A percentile compares a stretch with the other conserved stretches of the same genome.
Evolutionary conservation across 805 yeast species (phyloP).

Genomic region (Cyberlindnera japonica): DNA sequence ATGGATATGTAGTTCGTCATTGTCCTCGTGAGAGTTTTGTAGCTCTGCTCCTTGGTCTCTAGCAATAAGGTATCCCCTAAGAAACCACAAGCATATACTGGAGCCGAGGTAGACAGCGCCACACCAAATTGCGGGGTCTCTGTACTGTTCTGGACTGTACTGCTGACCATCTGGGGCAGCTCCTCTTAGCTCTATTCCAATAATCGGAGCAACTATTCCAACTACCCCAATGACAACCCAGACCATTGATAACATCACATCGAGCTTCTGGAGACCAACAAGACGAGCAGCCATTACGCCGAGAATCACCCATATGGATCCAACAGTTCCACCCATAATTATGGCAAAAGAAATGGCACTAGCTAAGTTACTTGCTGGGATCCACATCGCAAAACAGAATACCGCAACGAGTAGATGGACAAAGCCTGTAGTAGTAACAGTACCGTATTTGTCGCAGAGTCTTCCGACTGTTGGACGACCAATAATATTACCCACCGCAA

Average conservation of each 20-base stretch:
- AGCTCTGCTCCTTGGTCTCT: slow-evolving; percentile 38
- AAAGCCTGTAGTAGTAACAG: slow-evolving; percentile 42
- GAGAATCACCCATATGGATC: slow-evolving; percentile 53
- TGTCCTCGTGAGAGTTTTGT: slow-evolving; percentile 26
- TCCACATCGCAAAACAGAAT: slow-evolving; percentile 49
- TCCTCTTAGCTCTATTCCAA: slow-evolving; percentile 51
- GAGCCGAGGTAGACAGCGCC: slow-evolving; percentile 52
- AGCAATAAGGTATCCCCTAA: slow-evolving; percentile 54
- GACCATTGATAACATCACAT: slow-evolving; percentile 45
- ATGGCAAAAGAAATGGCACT: slow-evolving; percentile 51
- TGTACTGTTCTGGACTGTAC: slow-evolving; percentile 44
- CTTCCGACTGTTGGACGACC: slow-evolving; percentile 57
- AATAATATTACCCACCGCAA: slow-evolving; percentile 49
- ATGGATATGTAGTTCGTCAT: slow-evolving; percentile 21
- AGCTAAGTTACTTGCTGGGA: slow-evolving; percentile 54
- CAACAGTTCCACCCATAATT: slow-evolving; percentile 55
- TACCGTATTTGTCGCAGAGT: slow-evolving; percentile 48
- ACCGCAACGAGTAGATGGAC: slow-evolving; percentile 38
- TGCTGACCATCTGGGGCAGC: slow-evolving; percentile 26
- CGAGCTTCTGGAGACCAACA: slow-evolving; percentile 51
- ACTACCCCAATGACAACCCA: slow-evolving; percentile 51
- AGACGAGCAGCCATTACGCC: slow-evolving; percentile 50
- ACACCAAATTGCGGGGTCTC: slow-evolving; percentile 52
- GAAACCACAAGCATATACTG: slow-evolving; percentile 36
- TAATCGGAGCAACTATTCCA: slow-evolving; percentile 54